Conservation (phyloP, 1,284 basidiomycete species). For the Ceratobasidium papillatum region DNA sequence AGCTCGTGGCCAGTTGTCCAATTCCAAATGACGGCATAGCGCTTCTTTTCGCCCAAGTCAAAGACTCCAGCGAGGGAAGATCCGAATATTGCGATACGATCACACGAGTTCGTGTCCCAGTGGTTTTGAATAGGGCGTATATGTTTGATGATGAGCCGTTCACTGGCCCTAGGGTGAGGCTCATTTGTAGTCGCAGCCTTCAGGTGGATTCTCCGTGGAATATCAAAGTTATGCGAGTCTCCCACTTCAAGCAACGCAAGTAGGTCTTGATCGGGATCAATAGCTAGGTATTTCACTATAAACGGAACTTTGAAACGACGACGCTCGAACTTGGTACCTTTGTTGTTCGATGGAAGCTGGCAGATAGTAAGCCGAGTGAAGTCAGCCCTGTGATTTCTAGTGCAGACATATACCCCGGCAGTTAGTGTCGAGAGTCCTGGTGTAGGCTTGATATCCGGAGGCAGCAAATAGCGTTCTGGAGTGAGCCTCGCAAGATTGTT, state of each 20-base stretch:
- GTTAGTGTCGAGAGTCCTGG: too few species aligned
- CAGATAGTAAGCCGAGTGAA: background rate
- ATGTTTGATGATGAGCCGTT: too few species aligned
- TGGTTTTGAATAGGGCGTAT: too few species aligned
- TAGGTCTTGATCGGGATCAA: constrained; percentile 8
- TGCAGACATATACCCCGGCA: too few species aligned
- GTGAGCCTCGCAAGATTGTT: background rate
- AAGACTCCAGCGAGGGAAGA: background rate
- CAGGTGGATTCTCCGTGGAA: background rate
- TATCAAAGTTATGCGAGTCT: too few species aligned
- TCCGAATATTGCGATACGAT: background rate
- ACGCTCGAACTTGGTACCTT: background rate
- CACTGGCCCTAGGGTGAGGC: background rate
- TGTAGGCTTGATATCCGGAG: too few species aligned
- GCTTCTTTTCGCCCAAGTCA: background rate
- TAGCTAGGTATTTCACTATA: background rate
- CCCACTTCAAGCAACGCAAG: background rate
- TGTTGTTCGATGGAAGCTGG: constrained; percentile 4
- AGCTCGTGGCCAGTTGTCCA: background rate
- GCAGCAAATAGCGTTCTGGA: background rate
- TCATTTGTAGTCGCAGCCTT: background rate
- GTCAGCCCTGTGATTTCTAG: background rate
- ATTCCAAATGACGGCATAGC: background rate
- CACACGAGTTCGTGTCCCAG: too few species aligned
- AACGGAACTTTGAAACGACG: background rate